A percentile compares a stretch with the other conserved stretches of the same genome.
These are phyloP conservation scores for Fomitopsis pinicola DNA, from an alignment of 1,284 basidiomycete genomes.

Conservation along the genomic window DNA sequence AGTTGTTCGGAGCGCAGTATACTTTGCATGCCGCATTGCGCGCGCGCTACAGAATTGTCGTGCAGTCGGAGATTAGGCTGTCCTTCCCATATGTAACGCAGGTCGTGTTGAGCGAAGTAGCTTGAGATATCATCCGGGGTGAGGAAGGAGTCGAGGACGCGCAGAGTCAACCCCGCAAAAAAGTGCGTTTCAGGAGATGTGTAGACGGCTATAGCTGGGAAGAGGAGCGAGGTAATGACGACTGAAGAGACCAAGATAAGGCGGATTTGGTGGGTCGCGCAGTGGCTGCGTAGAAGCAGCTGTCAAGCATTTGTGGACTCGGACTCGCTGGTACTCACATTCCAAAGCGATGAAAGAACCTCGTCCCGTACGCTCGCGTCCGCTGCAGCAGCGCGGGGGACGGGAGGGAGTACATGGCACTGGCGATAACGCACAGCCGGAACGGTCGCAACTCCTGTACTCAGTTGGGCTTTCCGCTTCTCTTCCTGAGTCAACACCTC, in stretches of 20 bases:
- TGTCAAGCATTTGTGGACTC: conserved; percentile 1
- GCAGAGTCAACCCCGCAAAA: conserved; percentile 50
- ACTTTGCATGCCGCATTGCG: conserved; percentile 66
- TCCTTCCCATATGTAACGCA: conserved; percentile 66
- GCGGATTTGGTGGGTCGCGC: conserved; percentile 87
- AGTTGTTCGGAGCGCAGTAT: conserved; percentile 80
- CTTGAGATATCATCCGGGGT: conserved; percentile 47
- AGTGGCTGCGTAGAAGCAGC: conserved; percentile 49
- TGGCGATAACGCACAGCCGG: background rate
- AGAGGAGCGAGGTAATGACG: conserved; percentile 94
- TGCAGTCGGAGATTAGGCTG: conserved; percentile 56
- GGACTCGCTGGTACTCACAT: conserved; percentile 47
- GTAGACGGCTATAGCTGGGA: conserved; percentile 86
- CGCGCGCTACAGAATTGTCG: conserved; percentile 68
- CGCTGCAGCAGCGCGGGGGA: conserved; percentile 25
- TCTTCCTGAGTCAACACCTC: background rate
- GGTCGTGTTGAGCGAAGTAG: conserved; percentile 53
- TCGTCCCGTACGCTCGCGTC: conserved; percentile 40
- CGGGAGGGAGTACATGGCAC: conserved; percentile 7
- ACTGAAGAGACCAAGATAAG: conserved; percentile 91
- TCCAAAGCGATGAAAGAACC: conserved; percentile 68
- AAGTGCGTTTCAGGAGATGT: conserved; percentile 65
- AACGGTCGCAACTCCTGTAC: background rate
- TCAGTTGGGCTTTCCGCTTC: too few species aligned
- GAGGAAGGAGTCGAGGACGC: conserved; percentile 58